Evolutionary conservation across 2,329 filamentous ascomycete species (phyloP), one percentile per base, ranked within the genome.

Genomic region (Pseudocercospora cruenta): DNA sequence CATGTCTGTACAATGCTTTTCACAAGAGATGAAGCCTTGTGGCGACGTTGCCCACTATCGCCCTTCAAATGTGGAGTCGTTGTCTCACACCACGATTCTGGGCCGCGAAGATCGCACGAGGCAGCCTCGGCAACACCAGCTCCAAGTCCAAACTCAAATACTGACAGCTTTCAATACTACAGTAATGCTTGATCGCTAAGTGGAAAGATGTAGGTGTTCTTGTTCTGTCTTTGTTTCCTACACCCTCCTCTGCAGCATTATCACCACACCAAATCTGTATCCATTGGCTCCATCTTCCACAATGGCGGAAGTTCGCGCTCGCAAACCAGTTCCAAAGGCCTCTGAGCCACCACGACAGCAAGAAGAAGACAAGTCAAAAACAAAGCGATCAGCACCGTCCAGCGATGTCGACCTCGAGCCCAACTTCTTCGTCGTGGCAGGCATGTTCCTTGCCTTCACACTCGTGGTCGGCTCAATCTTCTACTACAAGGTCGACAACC

Each of bases 401-500:
- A 21, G 28, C 55, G 55, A 22, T 22, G 31, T 47, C 33, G 65
- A 72, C 53, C 69, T 72, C 45, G 69, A 72, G 28, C 70, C 70
- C n/a, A 69, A 71, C 47, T 57, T 70, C 54, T 69, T 62, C 59
- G 69, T 71, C 16, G 61, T 70, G 22, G 63, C 57, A 26, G 53
- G 54, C 33, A 58, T 72, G 53, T 62, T 67, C 54, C 10, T 69
- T n/a, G 24, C 60, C 28, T 67, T 71, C 66, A 60, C 57, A 16
- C 43, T 60, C 57, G 47, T 67, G 51, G 53, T 69, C 9, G 64
- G 63, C n/a, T 36, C 58, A 28, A 24, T 68, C 57, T 57, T 69
- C 51, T 72, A 67, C 64, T 72, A 72, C 63, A 72, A 72, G 65
- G 31, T 70, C 62, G 70, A 72, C 67, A 72, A 70, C 45, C 64